phyloP scores from a whole-genome alignment of 192 early-diverging fungal genomes.

The Lunasporangiospora selenospora region DNA sequence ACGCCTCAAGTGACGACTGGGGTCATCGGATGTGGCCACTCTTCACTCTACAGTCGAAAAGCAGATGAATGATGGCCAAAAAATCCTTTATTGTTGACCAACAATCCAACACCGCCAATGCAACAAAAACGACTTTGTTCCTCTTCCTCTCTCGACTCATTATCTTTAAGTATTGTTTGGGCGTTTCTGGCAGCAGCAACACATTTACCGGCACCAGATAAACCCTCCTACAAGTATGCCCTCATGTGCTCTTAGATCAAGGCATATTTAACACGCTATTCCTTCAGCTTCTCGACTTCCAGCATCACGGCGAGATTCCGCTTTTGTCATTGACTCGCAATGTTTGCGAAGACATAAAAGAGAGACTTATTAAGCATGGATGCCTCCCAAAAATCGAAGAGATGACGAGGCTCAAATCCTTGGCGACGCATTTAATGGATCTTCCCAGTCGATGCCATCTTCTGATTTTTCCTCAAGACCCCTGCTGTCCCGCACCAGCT shows the following conservation, averaged over 20 bases:
- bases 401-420: conserved; percentile 7
- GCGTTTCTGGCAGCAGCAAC: conserved; percentile 1
- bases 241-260: conserved; percentile 10
- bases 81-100: too few relatives aligned
- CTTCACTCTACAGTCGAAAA: too few relatives aligned
- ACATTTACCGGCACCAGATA: conserved; percentile 24
- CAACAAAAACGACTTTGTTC: conserved; percentile 23
- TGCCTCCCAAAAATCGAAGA: conserved; percentile 4
- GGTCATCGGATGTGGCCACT: too few relatives aligned
- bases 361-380: background rate
- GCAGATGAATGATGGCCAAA: too few relatives aligned
- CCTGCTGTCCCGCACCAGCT: too few relatives aligned
- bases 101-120: background rate
- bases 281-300: background rate
- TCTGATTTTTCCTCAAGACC: too few relatives aligned
- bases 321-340: too few relatives aligned
- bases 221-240: conserved; percentile 25
- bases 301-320: too few relatives aligned
- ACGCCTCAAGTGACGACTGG: conserved; percentile 16
- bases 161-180: conserved; percentile 19
- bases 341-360: background rate
- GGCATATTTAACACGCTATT: conserved; percentile 12
- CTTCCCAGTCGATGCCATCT: background rate
- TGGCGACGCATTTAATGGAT: background rate
- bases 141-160: conserved; percentile 28